phyloP scores from a whole-genome alignment of 257 asterid genomes.

The Przewalskia tangutica region DNA sequence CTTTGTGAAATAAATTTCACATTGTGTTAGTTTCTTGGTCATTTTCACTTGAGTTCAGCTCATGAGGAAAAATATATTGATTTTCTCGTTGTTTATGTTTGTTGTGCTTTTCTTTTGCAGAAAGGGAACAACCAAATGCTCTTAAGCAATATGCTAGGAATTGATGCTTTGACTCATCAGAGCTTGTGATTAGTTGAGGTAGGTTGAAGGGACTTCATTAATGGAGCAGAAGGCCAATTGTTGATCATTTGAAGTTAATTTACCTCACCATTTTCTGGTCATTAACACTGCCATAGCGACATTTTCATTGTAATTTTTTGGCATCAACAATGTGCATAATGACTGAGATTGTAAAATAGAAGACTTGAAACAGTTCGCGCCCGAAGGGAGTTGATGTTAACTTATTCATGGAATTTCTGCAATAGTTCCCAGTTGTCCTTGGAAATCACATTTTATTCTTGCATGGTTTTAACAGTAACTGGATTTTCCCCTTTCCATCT shows the following conservation, averaged over 20 bases:
- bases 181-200: not conserved
- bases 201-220: not conserved
- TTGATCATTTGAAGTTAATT: not conserved
- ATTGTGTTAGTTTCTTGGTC: not conserved
- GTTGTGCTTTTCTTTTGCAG: not conserved
- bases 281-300: not conserved
- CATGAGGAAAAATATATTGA: not conserved
- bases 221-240: not conserved
- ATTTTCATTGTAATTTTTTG: not conserved
- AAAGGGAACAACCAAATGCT: not conserved
- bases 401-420: not conserved
- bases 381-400: not conserved
- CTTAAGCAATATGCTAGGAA: not conserved
- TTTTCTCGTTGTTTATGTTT: not conserved
- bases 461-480: not conserved
- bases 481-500: not conserved
- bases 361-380: not conserved
- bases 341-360: not conserved
- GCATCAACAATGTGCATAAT: not conserved
- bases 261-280: not conserved
- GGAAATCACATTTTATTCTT: not conserved
- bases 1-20: not conserved
- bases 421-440: not conserved
- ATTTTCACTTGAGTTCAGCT: not conserved
- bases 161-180: not conserved